These are phyloP conservation scores for Pholiota molesta DNA, from an alignment of 768 basidiomycete genomes.

Conservation along the genomic window DNA sequence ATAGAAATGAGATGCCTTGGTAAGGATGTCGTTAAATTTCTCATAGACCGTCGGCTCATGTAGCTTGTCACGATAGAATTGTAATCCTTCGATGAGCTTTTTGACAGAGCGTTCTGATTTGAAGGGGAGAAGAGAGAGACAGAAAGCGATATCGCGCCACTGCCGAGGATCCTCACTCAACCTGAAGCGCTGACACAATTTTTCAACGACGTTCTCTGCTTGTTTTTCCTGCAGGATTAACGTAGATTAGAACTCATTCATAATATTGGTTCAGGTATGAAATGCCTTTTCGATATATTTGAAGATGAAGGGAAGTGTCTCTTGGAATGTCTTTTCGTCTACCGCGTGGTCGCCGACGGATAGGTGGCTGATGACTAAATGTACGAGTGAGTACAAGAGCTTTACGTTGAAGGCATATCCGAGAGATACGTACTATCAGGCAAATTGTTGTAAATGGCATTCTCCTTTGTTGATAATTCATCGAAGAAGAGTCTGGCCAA, in stretches of 20 bases:
- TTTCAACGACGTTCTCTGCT: conserved; percentile 96
- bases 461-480: conserved; percentile 95
- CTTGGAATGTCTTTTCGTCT: conserved; percentile 90
- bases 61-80: conserved; percentile 94
- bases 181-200: conserved; percentile 95
- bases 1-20: conserved; percentile 58
- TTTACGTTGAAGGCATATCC: not conserved
- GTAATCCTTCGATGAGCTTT: conserved; percentile 91
- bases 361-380: conserved; percentile 88
- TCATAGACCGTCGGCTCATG: conserved; percentile 84
- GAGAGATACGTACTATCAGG: conserved; percentile 73
- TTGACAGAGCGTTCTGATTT: conserved; percentile 96
- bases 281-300: conserved; percentile 93
- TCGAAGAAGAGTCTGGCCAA: conserved; percentile 98
- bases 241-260: not conserved
- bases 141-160: conserved; percentile 98
- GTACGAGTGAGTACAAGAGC: conserved; percentile 7
- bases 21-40: conserved; percentile 88
- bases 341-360: conserved; percentile 91
- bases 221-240: conserved; percentile 79
- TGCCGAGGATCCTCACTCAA: conserved; percentile 87
- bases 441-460: conserved; percentile 98
- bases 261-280: not conserved
- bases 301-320: conserved; percentile 94
- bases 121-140: conserved; percentile 92